Conservation (phyloP, 495 filamentous ascomycete species). For the Lepidopterella palustris region DNA sequence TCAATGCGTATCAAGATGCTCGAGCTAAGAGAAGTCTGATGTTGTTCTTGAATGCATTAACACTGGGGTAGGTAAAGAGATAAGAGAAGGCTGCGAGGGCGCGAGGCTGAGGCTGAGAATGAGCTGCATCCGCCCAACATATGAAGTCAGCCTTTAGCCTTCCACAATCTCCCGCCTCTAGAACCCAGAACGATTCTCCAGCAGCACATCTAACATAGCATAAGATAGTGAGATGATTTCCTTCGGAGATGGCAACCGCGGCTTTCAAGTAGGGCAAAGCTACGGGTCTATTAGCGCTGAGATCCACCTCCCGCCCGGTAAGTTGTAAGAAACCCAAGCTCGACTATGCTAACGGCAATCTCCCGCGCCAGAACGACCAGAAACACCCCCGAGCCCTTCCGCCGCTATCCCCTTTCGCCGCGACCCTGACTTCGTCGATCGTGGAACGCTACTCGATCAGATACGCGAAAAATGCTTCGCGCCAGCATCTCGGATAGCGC, state of each 20-base stretch:
- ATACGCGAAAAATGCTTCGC: constrained; percentile 13
- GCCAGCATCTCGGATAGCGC: constrained; percentile 20
- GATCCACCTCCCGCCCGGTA: constrained; percentile 33
- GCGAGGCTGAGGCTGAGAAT: constrained; percentile 7
- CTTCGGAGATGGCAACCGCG: constrained; percentile 8
- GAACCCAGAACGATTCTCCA: constrained; percentile 3
- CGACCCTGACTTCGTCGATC: constrained; percentile 22
- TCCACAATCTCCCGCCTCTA: too few relatives aligned
- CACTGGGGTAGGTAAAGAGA: background rate
- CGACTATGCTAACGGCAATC: background rate
- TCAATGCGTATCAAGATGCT: constrained; percentile 22
- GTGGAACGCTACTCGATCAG: constrained; percentile 8
- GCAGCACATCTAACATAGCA: background rate
- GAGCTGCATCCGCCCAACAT: too few relatives aligned
- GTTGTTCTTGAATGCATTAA: background rate
- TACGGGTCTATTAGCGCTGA: constrained; percentile 31
- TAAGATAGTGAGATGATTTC: constrained; percentile 3
- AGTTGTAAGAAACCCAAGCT: constrained; percentile 23
- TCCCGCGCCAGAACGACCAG: background rate
- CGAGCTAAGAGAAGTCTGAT: background rate
- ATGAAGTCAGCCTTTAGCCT: too few relatives aligned
- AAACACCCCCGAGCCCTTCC: background rate
- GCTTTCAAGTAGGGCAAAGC: constrained; percentile 19
- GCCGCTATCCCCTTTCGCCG: constrained; percentile 15
- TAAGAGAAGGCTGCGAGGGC: constrained; percentile 3